Evolutionary conservation across 2,329 filamentous ascomycete genomes (phyloP).

Genomic region (Arthrobotrys sinensis): DNA sequence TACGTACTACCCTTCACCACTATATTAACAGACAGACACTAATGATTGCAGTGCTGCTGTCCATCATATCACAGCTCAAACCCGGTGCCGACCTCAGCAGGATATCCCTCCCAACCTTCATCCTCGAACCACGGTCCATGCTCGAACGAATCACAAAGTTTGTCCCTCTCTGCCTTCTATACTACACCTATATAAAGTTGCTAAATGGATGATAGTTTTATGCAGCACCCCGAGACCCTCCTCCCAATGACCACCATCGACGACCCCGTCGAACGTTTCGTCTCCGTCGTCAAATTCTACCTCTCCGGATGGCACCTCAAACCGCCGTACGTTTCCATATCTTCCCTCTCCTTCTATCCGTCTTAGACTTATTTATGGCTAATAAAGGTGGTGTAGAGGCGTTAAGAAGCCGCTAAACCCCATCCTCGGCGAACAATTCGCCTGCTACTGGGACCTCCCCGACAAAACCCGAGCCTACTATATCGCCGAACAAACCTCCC

Average conservation of each 20-base stretch:
- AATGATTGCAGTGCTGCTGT: conserved; percentile 94
- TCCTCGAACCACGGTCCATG: conserved; percentile 97
- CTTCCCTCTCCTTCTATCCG: not conserved
- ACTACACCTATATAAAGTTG: conserved; percentile 97
- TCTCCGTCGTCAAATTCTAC: conserved; percentile 98
- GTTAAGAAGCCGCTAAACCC: conserved; percentile 99
- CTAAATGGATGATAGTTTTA: conserved; percentile 78
- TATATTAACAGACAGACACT: too few species aligned
- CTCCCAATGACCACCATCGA: conserved; percentile 89
- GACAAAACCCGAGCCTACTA: conserved; percentile 92
- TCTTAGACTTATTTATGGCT: conserved; percentile 4
- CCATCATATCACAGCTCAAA: conserved; percentile 97
- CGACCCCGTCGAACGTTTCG: conserved; percentile 89
- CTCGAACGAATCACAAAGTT: conserved; percentile 98
- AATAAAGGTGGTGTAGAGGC: conserved; percentile 73
- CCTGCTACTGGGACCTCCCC: conserved; percentile 93
- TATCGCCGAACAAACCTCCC: conserved; percentile 96
- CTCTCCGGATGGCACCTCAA: conserved; percentile 99
- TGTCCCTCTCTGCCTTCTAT: conserved; percentile 86
- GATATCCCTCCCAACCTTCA: conserved; percentile 96
- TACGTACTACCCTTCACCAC: conserved; percentile 45
- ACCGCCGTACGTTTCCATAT: conserved; percentile 81
- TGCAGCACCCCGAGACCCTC: conserved; percentile 97
- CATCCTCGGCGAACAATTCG: conserved; percentile 93
- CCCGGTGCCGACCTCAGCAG: conserved; percentile 95